phyloP scores from a whole-genome alignment of 2,329 filamentous ascomycete genomes.

The Pseudocercospora eumusae region DNA sequence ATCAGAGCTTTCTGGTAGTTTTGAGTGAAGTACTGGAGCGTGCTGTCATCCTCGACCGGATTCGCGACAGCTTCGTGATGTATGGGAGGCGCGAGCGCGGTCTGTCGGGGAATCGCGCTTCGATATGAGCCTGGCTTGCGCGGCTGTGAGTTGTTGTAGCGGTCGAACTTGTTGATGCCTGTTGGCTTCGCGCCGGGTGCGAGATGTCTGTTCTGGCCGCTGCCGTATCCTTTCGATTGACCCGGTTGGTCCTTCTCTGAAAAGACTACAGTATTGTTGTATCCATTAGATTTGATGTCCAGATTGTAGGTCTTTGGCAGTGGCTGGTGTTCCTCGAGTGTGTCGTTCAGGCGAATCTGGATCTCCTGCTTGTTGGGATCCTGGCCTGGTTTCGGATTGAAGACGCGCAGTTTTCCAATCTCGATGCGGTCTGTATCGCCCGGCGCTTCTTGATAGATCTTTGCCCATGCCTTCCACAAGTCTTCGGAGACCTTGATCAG shows the following conservation, averaged over 20 bases:
- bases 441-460: constrained; percentile 69
- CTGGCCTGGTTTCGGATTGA: constrained; percentile 25
- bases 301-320: constrained; percentile 90
- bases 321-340: constrained; percentile 66
- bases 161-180: constrained; percentile 29
- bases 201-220: constrained; percentile 24
- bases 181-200: constrained; percentile 24
- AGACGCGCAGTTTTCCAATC: constrained; percentile 67
- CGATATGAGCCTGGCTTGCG: constrained; percentile 35
- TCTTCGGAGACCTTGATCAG: constrained; percentile 76
- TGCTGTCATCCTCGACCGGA: constrained; percentile 68
- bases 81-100: constrained; percentile 70
- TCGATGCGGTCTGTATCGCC: constrained; percentile 58
- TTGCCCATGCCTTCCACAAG: constrained; percentile 76
- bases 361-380: constrained; percentile 52
- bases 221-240: constrained; percentile 24
- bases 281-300: constrained; percentile 65
- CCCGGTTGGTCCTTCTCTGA: constrained; percentile 89
- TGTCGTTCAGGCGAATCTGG: constrained; percentile 64
- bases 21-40: constrained; percentile 54
- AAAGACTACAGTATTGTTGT: constrained; percentile 87
- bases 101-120: constrained; percentile 64
- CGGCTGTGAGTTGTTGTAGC: constrained; percentile 25
- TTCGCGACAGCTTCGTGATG: constrained; percentile 75
- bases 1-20: constrained; percentile 36